Evolutionary conservation across 768 basidiomycete species (phyloP), one percentile per base, ranked within the genome.

Genomic region (Roridomyces roridus): DNA sequence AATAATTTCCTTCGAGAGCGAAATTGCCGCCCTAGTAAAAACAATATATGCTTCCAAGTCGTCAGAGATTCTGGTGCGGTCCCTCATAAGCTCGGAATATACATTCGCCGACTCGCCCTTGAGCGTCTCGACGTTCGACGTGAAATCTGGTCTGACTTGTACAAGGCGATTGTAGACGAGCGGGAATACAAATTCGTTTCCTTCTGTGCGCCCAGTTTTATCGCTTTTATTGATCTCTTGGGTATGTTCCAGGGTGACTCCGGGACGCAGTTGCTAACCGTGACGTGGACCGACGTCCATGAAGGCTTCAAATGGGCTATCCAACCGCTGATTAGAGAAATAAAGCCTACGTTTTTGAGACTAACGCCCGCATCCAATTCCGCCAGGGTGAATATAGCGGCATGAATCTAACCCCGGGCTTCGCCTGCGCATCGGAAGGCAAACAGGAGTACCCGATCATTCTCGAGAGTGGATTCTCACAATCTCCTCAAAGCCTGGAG

Each of bases 261-360:
- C 24, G 25, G 44, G 35, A 35, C 41, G 4, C 17, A 45, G 26
- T 25, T 20, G 3, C 41, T 52, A 2, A 44, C 36, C 31, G 4
- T 52, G 42, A 52, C 51, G 31, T 52, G 51, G 42, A 44, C 42
- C 42, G 35, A 44, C 1, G 51, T 44, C 15, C 51, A 52, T 10
- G 41, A 36, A 45, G 15, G 31, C 9, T 52, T 43, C 51, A 52
- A 52, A 21, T 36, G 31, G 31, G 35, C 9, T 26, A 44, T 45
- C 6, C n/a, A 25, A 9, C n/a, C 51, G 21, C 31, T 52, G 24
- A 8, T 37, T n/a, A 15, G 34, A 7, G 9, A 12, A 4, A 20
- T 36, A 5, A 20, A 26, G 10, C 17, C 24, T 52, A 35, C 20
- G 23, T 28, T 1, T 52, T 31, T 34, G 51, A 52, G 9, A 45